Conservation (phyloP, 108 stramenopile genomes). For the Phaeodactylum tricornutum region DNA sequence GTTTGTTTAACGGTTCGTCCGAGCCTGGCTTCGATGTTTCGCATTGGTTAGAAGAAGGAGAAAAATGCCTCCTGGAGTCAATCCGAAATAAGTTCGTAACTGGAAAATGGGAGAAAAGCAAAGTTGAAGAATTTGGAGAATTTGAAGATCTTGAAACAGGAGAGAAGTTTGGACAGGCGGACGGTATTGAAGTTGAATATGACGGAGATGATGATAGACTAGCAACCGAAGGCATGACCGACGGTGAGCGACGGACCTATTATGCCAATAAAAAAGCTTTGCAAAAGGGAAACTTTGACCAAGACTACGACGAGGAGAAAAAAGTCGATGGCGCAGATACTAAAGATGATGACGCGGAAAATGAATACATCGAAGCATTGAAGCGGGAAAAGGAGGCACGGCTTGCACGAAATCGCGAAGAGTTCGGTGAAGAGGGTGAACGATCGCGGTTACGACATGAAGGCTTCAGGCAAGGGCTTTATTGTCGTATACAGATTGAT, state of each 20-base stretch:
- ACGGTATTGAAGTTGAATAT: constrained; percentile 30
- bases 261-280: constrained; percentile 73
- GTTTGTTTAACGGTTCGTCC: too few species aligned
- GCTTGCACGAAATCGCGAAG: constrained; percentile 67
- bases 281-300: constrained; percentile 73
- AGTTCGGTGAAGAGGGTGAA: constrained; percentile 87
- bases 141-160: constrained; percentile 92
- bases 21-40: constrained; percentile 33
- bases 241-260: constrained; percentile 74
- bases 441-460: constrained; percentile 66
- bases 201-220: constrained; percentile 35
- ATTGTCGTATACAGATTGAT: constrained; percentile 86
- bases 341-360: constrained; percentile 68
- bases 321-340: constrained; percentile 37
- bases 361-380: constrained; percentile 63
- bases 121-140: constrained; percentile 56
- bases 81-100: constrained; percentile 92
- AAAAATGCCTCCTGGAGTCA: constrained; percentile 63
- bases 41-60: constrained; percentile 69
- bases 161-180: constrained; percentile 42
- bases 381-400: constrained; percentile 80
- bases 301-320: constrained; percentile 79
- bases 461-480: constrained; percentile 90
- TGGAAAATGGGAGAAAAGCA: constrained; percentile 78
- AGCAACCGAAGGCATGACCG: constrained; percentile 61